These are phyloP conservation scores for Cymbidium sinense DNA, from an alignment of 106 monocot genomes.

Conservation along the genomic window DNA sequence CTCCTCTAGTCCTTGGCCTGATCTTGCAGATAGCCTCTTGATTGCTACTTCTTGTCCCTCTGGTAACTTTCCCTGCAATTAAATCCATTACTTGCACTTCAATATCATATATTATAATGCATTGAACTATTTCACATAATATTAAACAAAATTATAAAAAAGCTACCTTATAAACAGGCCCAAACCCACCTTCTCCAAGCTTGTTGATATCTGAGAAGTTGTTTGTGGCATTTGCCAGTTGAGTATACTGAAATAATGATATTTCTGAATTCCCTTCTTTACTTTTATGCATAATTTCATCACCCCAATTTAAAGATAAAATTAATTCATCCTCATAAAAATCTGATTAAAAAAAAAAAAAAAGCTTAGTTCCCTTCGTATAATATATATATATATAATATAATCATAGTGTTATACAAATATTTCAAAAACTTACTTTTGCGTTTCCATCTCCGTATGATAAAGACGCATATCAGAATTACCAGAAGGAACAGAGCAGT, in stretches of 20 bases:
- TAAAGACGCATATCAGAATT: neutral
- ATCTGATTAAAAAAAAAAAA: neutral
- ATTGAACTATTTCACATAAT: too few species aligned
- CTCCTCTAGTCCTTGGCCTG: slow-evolving; percentile 54
- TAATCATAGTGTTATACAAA: too few species aligned
- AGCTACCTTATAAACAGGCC: slow-evolving; percentile 36
- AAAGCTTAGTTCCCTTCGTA: neutral
- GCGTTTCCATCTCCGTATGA: neutral
- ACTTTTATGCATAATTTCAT: neutral
- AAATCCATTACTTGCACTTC: too few species aligned
- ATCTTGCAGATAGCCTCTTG: slow-evolving; percentile 44
- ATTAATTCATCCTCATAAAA: neutral
- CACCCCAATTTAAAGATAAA: neutral
- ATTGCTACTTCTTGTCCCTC: slow-evolving; percentile 35
- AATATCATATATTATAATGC: too few species aligned
- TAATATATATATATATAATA: too few species aligned
- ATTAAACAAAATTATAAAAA: neutral
- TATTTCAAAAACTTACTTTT: neutral
- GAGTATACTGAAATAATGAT: neutral
- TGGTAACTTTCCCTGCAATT: slow-evolving; percentile 31
- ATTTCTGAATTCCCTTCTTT: neutral
- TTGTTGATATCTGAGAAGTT: neutral
- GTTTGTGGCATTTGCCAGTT: neutral
- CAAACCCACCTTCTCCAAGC: slow-evolving; percentile 16
- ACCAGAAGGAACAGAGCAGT: neutral